A percentile compares a stretch with the other conserved stretches of the same genome.
Evolutionary conservation across 31 red algal species (phyloP).

Genomic region (Odonthalia washingtoniensis): DNA sequence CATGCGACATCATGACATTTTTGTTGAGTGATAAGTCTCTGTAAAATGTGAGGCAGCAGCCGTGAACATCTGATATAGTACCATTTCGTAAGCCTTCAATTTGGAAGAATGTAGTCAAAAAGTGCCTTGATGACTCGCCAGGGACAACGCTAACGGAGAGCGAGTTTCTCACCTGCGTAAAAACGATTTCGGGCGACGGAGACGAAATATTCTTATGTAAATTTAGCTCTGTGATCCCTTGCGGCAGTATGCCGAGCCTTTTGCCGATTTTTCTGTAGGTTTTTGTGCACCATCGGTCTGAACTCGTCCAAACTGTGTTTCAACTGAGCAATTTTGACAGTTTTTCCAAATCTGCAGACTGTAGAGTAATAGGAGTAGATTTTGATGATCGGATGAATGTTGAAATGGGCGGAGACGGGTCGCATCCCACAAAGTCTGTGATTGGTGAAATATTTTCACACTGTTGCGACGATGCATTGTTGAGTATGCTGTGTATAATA

Average conservation of each 20-base stretch:
- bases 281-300: neutral
- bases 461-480: neutral
- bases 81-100: constrained; percentile 29
- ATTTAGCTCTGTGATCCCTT: neutral
- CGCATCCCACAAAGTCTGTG: neutral
- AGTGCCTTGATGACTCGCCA: neutral
- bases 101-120: neutral
- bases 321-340: neutral
- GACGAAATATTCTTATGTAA: neutral
- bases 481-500: neutral
- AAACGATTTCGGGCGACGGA: neutral
- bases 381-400: neutral
- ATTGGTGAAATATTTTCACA: neutral
- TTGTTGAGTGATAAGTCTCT: neutral
- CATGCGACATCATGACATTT: constrained; percentile 14
- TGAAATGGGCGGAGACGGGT: constrained; percentile 17
- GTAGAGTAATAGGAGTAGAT: neutral
- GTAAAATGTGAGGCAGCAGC: neutral
- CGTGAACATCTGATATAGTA: neutral
- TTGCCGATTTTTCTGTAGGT: neutral
- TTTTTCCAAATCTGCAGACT: neutral
- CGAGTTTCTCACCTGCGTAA: neutral
- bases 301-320: neutral
- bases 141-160: neutral
- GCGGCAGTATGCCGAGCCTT: neutral